Percentiles rank a stretch among this genome's conserved stretches.
Conservation (phyloP, 2,329 filamentous ascomycete species). For the Fusarium sp. region DNA sequence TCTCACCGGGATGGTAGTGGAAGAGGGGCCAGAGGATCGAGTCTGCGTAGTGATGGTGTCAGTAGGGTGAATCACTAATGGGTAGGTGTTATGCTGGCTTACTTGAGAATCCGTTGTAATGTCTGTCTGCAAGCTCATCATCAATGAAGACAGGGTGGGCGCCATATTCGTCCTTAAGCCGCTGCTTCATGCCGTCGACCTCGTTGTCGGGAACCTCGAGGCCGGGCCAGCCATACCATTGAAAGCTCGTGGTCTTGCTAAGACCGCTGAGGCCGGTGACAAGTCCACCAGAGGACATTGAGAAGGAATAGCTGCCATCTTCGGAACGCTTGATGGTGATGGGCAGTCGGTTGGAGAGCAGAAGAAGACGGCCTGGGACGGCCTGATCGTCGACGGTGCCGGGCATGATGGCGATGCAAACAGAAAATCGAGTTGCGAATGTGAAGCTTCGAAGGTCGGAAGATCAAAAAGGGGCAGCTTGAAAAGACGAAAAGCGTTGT, state of each 20-base stretch:
- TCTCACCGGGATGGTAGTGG: slow-evolving; percentile 98
- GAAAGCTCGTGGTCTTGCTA: slow-evolving; percentile 90
- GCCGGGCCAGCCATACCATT: slow-evolving; percentile 99
- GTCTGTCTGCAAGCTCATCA: slow-evolving; percentile 89
- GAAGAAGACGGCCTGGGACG: slow-evolving; percentile 67
- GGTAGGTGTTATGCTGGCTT: slow-evolving; percentile 47
- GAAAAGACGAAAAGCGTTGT: slow-evolving; percentile 20
- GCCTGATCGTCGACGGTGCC: slow-evolving; percentile 47
- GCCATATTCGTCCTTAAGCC: slow-evolving; percentile 84
- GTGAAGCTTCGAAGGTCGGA: background rate
- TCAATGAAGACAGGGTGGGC: slow-evolving; percentile 93
- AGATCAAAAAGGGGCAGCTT: slow-evolving; percentile 5
- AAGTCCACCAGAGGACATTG: slow-evolving; percentile 95
- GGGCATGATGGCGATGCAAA: slow-evolving; percentile 46
- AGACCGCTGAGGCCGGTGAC: slow-evolving; percentile 93
- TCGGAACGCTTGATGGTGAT: slow-evolving; percentile 96
- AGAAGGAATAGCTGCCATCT: slow-evolving; percentile 90
- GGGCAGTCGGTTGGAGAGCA: slow-evolving; percentile 93
- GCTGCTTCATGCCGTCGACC: slow-evolving; percentile 73
- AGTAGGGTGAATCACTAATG: background rate
- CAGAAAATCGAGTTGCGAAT: background rate
- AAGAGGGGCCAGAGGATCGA: slow-evolving; percentile 98
- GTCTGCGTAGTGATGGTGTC: slow-evolving; percentile 60
- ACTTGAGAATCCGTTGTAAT: slow-evolving; percentile 99
- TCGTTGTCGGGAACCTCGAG: slow-evolving; percentile 89